Percentiles rank a stretch among this genome's conserved stretches.
phyloP scores from a whole-genome alignment of 352 stramenopile genomes.

The Globisporangium viniferum region DNA sequence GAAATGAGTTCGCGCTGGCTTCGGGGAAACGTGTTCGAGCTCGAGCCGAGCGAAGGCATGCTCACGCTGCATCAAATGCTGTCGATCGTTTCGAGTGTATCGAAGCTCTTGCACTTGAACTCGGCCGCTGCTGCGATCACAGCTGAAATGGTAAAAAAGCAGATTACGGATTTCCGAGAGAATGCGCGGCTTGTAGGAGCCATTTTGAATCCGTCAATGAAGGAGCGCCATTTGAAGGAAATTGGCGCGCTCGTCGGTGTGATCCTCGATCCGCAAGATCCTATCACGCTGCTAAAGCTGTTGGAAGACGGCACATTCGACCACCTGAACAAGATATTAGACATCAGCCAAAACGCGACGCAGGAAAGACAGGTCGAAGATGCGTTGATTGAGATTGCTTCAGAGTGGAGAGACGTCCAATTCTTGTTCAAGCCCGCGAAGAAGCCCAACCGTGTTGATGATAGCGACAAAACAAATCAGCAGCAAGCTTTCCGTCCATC shows the following conservation, averaged over 20 bases:
- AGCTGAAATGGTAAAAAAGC: conserved; percentile 72
- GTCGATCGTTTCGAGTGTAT: conserved; percentile 39
- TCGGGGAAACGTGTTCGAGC: conserved; percentile 62
- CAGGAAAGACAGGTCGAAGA: conserved; percentile 64
- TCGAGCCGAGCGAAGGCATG: conserved; percentile 51
- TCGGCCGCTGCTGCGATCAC: conserved; percentile 58
- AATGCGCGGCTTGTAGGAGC: conserved; percentile 59
- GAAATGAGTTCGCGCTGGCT: conserved; percentile 68
- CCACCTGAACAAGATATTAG: conserved; percentile 39
- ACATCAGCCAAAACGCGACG: conserved; percentile 65
- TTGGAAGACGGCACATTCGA: conserved; percentile 69
- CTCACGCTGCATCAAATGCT: conserved; percentile 58
- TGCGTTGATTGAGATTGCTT: conserved; percentile 37
- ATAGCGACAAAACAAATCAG: not conserved
- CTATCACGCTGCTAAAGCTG: conserved; percentile 66
- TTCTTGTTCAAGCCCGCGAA: conserved; percentile 43
- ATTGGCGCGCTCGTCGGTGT: conserved; percentile 48
- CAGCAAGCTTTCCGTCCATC: not conserved
- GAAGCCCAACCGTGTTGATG: not conserved
- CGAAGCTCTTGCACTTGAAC: conserved; percentile 54
- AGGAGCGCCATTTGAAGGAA: conserved; percentile 61
- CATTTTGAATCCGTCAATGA: conserved; percentile 64
- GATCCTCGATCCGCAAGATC: conserved; percentile 39
- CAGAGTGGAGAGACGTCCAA: conserved; percentile 42
- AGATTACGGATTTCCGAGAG: conserved; percentile 74